These are phyloP conservation scores for Suhomyces xylopsoci DNA, from an alignment of 805 yeast genomes.

Conservation along the genomic window DNA sequence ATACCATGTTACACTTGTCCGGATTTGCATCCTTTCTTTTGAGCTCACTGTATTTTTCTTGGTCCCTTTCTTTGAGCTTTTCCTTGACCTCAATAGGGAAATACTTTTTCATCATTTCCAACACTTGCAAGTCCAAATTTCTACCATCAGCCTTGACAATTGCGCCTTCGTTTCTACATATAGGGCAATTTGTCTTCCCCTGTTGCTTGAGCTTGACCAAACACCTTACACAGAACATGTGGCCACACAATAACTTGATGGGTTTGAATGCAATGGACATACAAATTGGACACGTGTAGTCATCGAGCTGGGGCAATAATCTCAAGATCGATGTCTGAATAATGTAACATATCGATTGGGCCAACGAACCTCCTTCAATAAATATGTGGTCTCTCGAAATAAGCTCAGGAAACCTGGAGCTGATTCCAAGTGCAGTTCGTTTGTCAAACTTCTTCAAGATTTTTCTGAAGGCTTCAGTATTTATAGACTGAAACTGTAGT, in stretches of 20 bases:
- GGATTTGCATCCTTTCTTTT: constrained; percentile 13
- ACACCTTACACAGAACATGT: constrained; percentile 71
- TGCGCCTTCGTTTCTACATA: constrained; percentile 55
- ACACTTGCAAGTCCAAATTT: constrained; percentile 54
- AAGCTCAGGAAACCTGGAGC: constrained; percentile 44
- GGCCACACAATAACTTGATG: constrained; percentile 59
- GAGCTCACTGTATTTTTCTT: constrained; percentile 34
- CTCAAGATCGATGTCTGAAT: constrained; percentile 53
- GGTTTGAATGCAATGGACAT: constrained; percentile 71
- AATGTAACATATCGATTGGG: constrained; percentile 52
- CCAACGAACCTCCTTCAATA: constrained; percentile 47
- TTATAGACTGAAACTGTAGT: constrained; percentile 58
- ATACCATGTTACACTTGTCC: constrained; percentile 19
- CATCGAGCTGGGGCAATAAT: constrained; percentile 70
- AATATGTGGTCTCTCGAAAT: constrained; percentile 41
- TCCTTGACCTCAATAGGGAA: constrained; percentile 68
- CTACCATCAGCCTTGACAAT: constrained; percentile 55
- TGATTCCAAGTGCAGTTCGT: constrained; percentile 55
- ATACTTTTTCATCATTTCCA: constrained; percentile 52
- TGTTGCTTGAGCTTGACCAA: constrained; percentile 64
- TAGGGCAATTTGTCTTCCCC: constrained; percentile 60
- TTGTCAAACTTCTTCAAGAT: constrained; percentile 76
- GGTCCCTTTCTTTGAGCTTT: constrained; percentile 53
- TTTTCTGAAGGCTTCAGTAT: constrained; percentile 61
- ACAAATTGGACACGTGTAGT: constrained; percentile 73